phyloP scores from a whole-genome alignment of 441 rosid genomes.

The Pelargonium australe region DNA sequence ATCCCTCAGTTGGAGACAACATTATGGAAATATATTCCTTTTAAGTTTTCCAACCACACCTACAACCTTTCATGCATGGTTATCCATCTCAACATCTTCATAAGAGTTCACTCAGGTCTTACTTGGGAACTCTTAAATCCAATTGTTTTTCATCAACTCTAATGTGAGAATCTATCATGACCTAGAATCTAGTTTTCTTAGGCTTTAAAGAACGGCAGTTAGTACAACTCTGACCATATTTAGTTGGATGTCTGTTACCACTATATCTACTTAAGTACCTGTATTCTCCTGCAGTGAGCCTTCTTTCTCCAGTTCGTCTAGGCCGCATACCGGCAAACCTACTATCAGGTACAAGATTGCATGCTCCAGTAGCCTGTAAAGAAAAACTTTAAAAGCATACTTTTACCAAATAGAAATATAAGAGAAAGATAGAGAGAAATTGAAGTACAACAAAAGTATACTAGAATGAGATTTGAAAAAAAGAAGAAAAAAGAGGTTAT shows the following conservation, averaged over 20 bases:
- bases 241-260: neutral
- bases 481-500: neutral
- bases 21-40: too few species aligned
- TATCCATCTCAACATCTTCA: neutral
- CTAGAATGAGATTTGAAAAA: neutral
- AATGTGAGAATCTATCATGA: too few species aligned
- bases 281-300: neutral
- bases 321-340: neutral
- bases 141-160: neutral
- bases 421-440: neutral
- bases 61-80: neutral
- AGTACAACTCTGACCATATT: too few species aligned
- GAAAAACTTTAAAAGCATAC: neutral
- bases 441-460: neutral
- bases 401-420: neutral
- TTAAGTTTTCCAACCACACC: neutral
- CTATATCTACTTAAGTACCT: neutral
- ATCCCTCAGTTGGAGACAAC: too few species aligned
- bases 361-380: neutral
- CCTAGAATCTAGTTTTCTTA: too few species aligned
- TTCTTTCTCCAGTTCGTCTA: neutral
- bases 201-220: too few species aligned
- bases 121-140: too few species aligned
- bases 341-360: neutral
- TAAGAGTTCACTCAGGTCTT: neutral